Percentiles rank a stretch among this genome's conserved stretches.
These are phyloP conservation scores for Aciculosporium take DNA, from an alignment of 2,329 filamentous ascomycete species.

Conservation along the genomic window DNA sequence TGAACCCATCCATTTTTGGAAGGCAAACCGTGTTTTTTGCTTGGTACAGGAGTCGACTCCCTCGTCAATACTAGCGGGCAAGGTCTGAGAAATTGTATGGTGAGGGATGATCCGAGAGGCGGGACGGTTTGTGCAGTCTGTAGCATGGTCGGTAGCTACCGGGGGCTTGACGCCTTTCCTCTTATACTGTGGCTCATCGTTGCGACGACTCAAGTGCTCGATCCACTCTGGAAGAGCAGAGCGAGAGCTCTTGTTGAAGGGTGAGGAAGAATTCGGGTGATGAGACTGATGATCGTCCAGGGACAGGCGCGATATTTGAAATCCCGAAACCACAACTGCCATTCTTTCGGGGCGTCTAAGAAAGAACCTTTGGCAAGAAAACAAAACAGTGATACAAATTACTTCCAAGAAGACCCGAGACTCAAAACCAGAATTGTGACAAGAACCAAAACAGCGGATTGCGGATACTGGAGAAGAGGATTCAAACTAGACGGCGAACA, in stretches of 20 bases:
- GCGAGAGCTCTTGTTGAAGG: not conserved
- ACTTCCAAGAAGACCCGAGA: conserved; percentile 24
- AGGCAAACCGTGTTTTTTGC: conserved; percentile 28
- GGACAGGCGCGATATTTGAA: conserved; percentile 10
- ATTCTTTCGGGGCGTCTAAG: conserved; percentile 18
- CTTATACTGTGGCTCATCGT: not conserved
- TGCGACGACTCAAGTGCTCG: not conserved
- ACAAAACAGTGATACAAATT: conserved; percentile 16
- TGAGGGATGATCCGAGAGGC: not conserved
- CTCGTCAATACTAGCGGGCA: not conserved
- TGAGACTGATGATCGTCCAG: not conserved
- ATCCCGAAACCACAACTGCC: conserved; percentile 17
- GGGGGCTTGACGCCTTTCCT: conserved; percentile 3
- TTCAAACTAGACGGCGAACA: conserved; percentile 6
- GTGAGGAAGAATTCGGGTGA: not conserved
- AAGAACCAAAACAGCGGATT: conserved; percentile 12
- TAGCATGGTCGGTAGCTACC: conserved; percentile 13
- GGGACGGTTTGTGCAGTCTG: not conserved
- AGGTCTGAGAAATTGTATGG: not conserved
- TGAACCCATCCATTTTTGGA: conserved; percentile 60
- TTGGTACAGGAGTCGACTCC: not conserved
- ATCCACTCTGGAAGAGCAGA: not conserved
- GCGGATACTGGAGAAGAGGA: conserved; percentile 25
- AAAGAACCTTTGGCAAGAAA: conserved; percentile 20
- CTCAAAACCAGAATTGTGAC: conserved; percentile 16